Evolutionary conservation across 2,329 filamentous ascomycete genomes (phyloP).

Genomic region (Mycosphaerella sp.): DNA sequence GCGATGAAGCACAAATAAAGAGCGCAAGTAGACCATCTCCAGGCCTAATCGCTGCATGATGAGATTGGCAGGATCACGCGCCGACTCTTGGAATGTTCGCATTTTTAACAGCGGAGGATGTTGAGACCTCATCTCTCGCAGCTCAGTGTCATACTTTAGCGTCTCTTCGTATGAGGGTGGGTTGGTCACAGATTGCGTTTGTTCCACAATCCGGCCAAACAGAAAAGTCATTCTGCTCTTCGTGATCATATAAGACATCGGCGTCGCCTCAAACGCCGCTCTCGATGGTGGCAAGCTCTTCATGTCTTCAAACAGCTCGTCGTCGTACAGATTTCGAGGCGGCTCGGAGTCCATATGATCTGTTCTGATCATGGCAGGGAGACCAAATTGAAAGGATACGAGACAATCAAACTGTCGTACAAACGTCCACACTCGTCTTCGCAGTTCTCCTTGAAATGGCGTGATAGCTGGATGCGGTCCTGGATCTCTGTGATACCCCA

Average conservation of each 20-base stretch:
- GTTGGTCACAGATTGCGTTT: constrained; percentile 55
- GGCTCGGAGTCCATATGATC: constrained; percentile 69
- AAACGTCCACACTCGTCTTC: constrained; percentile 58
- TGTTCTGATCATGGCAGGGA: constrained; percentile 62
- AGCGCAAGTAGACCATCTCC: constrained; percentile 81
- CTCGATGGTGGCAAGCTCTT: constrained; percentile 62
- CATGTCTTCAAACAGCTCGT: constrained; percentile 66
- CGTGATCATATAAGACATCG: constrained; percentile 71
- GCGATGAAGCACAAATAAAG: constrained; percentile 80
- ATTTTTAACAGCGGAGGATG: constrained; percentile 76
- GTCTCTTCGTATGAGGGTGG: constrained; percentile 55
- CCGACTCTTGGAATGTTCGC: constrained; percentile 65
- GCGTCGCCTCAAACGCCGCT: constrained; percentile 64
- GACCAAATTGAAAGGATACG: constrained; percentile 65
- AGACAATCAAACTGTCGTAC: constrained; percentile 68
- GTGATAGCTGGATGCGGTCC: constrained; percentile 66
- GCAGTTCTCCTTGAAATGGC: constrained; percentile 70
- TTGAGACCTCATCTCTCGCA: constrained; percentile 54
- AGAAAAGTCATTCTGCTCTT: constrained; percentile 63
- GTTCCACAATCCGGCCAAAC: constrained; percentile 66
- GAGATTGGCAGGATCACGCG: constrained; percentile 59
- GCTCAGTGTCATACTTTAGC: constrained; percentile 54
- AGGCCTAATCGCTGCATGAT: constrained; percentile 80
- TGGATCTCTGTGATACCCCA: constrained; percentile 73
- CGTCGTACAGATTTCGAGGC: constrained; percentile 73